Percentiles rank a stretch among this genome's conserved stretches.
Evolutionary conservation across 805 yeast genomes (phyloP).

Genomic region (Teunomyces kruisii): DNA sequence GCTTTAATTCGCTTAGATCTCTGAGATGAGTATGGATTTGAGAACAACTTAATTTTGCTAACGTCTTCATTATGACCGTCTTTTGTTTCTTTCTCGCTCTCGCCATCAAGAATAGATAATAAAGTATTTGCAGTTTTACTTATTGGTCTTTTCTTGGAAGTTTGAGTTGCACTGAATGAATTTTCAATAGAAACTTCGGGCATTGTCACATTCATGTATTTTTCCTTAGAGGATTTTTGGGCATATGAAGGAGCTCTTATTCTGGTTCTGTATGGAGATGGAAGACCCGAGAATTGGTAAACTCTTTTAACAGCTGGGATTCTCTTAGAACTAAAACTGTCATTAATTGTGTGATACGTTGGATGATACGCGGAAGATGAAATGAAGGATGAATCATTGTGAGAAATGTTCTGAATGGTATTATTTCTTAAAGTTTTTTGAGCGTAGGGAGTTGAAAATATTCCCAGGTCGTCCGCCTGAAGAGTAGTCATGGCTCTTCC

Average conservation of each 20-base stretch:
- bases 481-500: neutral
- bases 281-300: conserved; percentile 45
- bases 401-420: conserved; percentile 17
- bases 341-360: conserved; percentile 32
- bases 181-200: neutral
- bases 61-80: neutral
- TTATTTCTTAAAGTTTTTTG: conserved; percentile 29
- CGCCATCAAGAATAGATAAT: conserved; percentile 37
- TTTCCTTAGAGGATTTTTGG: conserved; percentile 4
- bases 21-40: conserved; percentile 12
- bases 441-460: conserved; percentile 25
- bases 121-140: conserved; percentile 40
- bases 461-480: conserved; percentile 1
- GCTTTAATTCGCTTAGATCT: neutral
- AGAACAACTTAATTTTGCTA: conserved; percentile 7
- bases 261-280: conserved; percentile 44
- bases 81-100: neutral
- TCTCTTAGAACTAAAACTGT: conserved; percentile 19
- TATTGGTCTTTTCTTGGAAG: conserved; percentile 17
- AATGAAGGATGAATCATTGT: conserved; percentile 15
- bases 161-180: neutral
- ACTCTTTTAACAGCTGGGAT: conserved; percentile 41
- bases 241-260: conserved; percentile 29
- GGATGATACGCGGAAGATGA: conserved; percentile 41
- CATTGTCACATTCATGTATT: neutral